These are phyloP conservation scores for Trichoderma afroharzianum DNA, from an alignment of 2,329 filamentous ascomycete species.

Conservation along the genomic window DNA sequence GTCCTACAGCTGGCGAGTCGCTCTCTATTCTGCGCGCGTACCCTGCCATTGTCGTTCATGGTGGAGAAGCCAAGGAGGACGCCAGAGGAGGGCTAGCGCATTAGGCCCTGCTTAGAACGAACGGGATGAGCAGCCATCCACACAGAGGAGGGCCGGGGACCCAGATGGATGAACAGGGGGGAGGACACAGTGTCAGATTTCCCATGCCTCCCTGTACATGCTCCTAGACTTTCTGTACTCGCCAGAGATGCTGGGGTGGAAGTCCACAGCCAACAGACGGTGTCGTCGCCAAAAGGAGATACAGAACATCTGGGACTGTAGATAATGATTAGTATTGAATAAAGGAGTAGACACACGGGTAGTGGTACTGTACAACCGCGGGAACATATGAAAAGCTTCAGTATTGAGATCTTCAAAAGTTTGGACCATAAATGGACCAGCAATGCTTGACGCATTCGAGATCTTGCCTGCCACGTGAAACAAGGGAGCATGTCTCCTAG, in stretches of 20 bases:
- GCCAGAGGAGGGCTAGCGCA: slow-evolving; percentile 2
- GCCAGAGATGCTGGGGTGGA: not conserved
- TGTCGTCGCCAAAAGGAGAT: not conserved
- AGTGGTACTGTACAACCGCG: not conserved
- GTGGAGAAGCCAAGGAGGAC: slow-evolving; percentile 11
- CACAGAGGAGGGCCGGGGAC: slow-evolving; percentile 2
- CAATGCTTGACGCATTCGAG: not conserved
- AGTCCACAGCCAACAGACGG: not conserved
- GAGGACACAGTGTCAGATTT: slow-evolving; percentile 14
- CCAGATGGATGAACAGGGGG: slow-evolving; percentile 5
- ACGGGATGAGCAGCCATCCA: slow-evolving; percentile 15
- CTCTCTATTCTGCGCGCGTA: slow-evolving; percentile 8
- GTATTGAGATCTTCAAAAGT: not conserved
- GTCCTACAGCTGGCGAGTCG: not conserved
- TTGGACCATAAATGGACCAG: no score
- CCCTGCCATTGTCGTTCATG: slow-evolving; percentile 15
- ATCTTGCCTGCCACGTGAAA: not conserved
- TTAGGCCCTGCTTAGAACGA: slow-evolving; percentile 10
- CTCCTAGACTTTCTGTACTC: not conserved
- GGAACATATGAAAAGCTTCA: not conserved
- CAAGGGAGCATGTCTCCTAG: not conserved
- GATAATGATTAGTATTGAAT: not conserved
- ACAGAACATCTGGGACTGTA: not conserved
- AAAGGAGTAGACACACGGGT: not conserved
- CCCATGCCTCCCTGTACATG: not conserved